phyloP scores from a whole-genome alignment of 345 rosid species.

The Clausena lansium region DNA sequence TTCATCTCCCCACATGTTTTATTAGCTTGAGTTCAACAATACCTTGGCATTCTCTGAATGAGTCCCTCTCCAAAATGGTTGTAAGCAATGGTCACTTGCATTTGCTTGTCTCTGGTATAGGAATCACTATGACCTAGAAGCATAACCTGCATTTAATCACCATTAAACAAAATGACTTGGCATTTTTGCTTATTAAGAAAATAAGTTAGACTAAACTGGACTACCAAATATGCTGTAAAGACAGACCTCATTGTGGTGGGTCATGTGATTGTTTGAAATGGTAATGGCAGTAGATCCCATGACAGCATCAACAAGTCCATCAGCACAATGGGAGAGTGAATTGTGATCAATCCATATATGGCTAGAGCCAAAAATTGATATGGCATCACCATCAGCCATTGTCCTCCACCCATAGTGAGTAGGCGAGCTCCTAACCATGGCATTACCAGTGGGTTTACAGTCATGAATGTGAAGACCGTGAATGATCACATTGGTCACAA shows the following conservation, averaged over 20 bases:
- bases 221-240: neutral
- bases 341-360: conserved; percentile 93
- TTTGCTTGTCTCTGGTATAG: conserved; percentile 75
- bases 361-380: conserved; percentile 86
- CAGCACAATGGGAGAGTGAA: conserved; percentile 89
- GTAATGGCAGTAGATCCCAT: conserved; percentile 96
- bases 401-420: conserved; percentile 88
- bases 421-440: conserved; percentile 87
- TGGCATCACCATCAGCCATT: conserved; percentile 87
- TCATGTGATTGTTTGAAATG: conserved; percentile 78
- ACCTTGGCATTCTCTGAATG: conserved; percentile 98
- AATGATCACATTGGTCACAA: conserved; percentile 75
- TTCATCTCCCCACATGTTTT: neutral
- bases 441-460: conserved; percentile 95
- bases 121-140: conserved; percentile 89
- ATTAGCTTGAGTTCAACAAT: neutral
- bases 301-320: conserved; percentile 94
- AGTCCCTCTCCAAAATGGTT: conserved; percentile 93
- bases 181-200: neutral
- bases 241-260: conserved; percentile 91
- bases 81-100: conserved; percentile 96
- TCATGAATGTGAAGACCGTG: conserved; percentile 95
- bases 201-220: neutral
- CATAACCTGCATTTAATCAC: conserved; percentile 56
- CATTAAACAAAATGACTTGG: neutral